Conservation (phyloP, 2,329 filamentous ascomycete genomes). For the Beauveria sp. region DNA sequence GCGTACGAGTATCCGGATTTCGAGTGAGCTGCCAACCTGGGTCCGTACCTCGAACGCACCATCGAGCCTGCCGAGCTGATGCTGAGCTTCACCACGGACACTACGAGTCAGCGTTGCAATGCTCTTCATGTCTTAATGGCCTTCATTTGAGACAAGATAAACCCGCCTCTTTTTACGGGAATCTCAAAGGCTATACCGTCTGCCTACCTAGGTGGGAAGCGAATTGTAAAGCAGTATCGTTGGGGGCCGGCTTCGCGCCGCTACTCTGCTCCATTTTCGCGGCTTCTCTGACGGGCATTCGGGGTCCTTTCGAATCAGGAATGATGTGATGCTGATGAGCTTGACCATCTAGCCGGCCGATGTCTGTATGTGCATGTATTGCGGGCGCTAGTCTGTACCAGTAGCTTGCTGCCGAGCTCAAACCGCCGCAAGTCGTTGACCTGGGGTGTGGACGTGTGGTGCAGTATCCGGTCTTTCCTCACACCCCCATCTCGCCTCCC, state of each 20-base stretch:
- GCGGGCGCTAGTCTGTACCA: not conserved
- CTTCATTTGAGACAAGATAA: not conserved
- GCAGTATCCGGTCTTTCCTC: conserved; percentile 4
- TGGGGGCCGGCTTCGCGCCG: not conserved
- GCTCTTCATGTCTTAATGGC: not conserved
- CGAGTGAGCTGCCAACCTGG: not conserved
- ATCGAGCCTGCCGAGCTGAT: not conserved
- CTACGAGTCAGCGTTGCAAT: not conserved
- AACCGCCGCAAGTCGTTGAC: not conserved
- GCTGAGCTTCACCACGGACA: not conserved
- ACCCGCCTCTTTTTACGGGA: not conserved
- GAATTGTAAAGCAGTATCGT: not conserved
- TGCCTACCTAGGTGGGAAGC: no score
- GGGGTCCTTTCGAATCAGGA: not conserved
- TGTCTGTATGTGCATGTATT: not conserved
- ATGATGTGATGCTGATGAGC: not conserved
- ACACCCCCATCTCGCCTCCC: conserved; percentile 6
- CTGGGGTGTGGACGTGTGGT: not conserved
- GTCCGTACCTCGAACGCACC: not conserved
- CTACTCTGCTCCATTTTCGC: not conserved
- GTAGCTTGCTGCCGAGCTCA: not conserved
- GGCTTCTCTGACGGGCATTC: not conserved
- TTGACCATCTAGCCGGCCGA: not conserved
- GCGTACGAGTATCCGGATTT: not conserved
- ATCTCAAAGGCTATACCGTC: no score